These are phyloP conservation scores for Trichoderma oligosporum DNA, from an alignment of 2,329 filamentous ascomycete genomes.

Conservation along the genomic window DNA sequence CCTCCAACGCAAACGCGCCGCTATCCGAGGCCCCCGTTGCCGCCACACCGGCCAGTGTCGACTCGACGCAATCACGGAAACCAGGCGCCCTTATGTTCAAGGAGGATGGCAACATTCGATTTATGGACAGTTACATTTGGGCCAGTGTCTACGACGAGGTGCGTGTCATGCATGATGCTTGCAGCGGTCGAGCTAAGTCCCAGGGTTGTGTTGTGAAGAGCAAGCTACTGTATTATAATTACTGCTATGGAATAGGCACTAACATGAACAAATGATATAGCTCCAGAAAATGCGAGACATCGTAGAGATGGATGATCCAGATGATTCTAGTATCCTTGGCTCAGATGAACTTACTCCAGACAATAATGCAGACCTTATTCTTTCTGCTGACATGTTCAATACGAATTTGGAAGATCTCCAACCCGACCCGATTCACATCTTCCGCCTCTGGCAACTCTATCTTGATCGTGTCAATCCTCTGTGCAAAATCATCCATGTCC, in stretches of 20 bases:
- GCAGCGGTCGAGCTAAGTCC: not conserved
- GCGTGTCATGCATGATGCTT: slow-evolving; percentile 24
- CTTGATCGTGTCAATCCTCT: slow-evolving; percentile 71
- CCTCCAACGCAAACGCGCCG: slow-evolving; percentile 15
- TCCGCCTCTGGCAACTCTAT: slow-evolving; percentile 71
- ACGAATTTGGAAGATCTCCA: slow-evolving; percentile 51
- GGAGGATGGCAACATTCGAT: slow-evolving; percentile 52
- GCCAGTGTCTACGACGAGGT: slow-evolving; percentile 55
- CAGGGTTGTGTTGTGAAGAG: too few relatives aligned
- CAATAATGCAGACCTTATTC: slow-evolving; percentile 49
- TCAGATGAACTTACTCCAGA: slow-evolving; percentile 51
- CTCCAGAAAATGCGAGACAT: slow-evolving; percentile 58
- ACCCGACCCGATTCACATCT: slow-evolving; percentile 62
- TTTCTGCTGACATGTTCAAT: slow-evolving; percentile 40
- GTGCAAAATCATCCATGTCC: slow-evolving; percentile 68
- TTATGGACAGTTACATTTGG: slow-evolving; percentile 55
- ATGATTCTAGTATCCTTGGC: slow-evolving; percentile 47
- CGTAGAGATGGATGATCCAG: slow-evolving; percentile 46
- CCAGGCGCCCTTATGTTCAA: slow-evolving; percentile 52
- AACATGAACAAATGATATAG: slow-evolving; percentile 31
- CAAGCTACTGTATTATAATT: too few relatives aligned
- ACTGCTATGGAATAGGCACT: slow-evolving; percentile 10
- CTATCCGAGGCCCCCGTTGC: slow-evolving; percentile 26
- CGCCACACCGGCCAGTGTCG: slow-evolving; percentile 30
- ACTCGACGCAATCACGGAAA: slow-evolving; percentile 38